Conservation (phyloP, 768 basidiomycete genomes). For the Pulveroboletus sp. region DNA sequence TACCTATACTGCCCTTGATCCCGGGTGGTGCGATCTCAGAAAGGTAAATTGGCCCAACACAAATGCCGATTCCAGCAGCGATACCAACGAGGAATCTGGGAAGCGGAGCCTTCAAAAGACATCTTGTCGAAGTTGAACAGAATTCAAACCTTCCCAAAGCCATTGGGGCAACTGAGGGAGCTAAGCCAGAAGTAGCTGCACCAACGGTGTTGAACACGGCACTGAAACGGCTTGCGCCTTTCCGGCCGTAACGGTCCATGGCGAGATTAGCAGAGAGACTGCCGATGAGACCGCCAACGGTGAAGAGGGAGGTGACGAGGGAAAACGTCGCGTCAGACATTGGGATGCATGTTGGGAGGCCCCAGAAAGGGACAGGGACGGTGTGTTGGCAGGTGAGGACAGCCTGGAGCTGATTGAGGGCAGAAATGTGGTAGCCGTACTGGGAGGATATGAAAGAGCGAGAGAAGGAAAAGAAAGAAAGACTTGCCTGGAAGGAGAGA, state of each 20-base stretch:
- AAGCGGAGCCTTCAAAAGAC: neutral
- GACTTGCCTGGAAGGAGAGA: conserved; percentile 48
- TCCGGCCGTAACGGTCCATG: conserved; percentile 71
- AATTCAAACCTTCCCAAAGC: conserved; percentile 60
- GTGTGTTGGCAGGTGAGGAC: conserved; percentile 63
- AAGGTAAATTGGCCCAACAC: conserved; percentile 81
- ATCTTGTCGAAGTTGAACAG: neutral
- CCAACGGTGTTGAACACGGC: conserved; percentile 55
- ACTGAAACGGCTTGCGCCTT: conserved; percentile 57
- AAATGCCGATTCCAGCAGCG: conserved; percentile 67
- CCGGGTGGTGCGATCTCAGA: conserved; percentile 76
- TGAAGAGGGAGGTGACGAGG: conserved; percentile 79
- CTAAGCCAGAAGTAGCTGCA: conserved; percentile 60
- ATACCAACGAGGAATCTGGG: conserved; percentile 61
- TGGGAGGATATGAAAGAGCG: conserved; percentile 22
- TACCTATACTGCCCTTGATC: conserved; percentile 72
- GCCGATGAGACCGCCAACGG: conserved; percentile 80
- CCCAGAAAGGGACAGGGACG: conserved; percentile 21
- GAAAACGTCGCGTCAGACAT: conserved; percentile 79
- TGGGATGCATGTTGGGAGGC: conserved; percentile 69
- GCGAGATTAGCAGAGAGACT: conserved; percentile 62
- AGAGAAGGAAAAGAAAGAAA: neutral
- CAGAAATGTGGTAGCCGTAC: conserved; percentile 93
- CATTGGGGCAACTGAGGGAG: conserved; percentile 50
- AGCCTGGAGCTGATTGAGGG: conserved; percentile 82